phyloP scores from a whole-genome alignment of 345 rosid genomes.

The Schrenkiella parvula region DNA sequence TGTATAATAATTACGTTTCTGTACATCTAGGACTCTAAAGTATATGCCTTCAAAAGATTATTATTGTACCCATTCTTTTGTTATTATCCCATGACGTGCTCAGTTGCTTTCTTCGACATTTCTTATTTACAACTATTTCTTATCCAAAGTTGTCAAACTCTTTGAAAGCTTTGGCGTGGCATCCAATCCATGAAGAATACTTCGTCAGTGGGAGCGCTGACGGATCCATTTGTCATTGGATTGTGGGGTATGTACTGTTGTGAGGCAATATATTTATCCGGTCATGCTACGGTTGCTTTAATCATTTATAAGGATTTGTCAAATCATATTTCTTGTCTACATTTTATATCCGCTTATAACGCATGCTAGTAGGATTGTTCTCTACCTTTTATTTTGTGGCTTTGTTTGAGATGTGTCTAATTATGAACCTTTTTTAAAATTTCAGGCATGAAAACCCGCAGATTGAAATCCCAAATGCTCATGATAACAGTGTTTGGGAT shows the following conservation, averaged over 20 bases:
- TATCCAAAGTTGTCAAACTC: background rate
- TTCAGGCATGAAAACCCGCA: conserved; percentile 94
- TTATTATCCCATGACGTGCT: background rate
- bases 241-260: conserved; percentile 64
- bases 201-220: conserved; percentile 96
- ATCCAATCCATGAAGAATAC: conserved; percentile 97
- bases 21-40: background rate
- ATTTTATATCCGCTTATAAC: background rate
- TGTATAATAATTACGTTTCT: background rate
- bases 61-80: background rate
- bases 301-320: background rate
- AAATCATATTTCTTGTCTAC: conserved; percentile 9
- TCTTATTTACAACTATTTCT: conserved; percentile 4
- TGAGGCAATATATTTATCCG: background rate
- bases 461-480: conserved; percentile 77
- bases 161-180: conserved; percentile 89
- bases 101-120: conserved; percentile 1
- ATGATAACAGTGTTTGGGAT: conserved; percentile 95
- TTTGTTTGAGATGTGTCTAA: conserved; percentile 14
- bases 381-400: background rate
- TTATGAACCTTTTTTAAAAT: conserved; percentile 16
- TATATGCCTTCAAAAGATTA: background rate
- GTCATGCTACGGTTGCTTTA: background rate
- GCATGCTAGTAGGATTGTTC: conserved; percentile 3
- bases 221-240: conserved; percentile 95